A percentile compares a stretch with the other conserved stretches of the same genome.
These are phyloP conservation scores for Inosperma sp. DNA, from an alignment of 768 basidiomycete species.

Conservation along the genomic window DNA sequence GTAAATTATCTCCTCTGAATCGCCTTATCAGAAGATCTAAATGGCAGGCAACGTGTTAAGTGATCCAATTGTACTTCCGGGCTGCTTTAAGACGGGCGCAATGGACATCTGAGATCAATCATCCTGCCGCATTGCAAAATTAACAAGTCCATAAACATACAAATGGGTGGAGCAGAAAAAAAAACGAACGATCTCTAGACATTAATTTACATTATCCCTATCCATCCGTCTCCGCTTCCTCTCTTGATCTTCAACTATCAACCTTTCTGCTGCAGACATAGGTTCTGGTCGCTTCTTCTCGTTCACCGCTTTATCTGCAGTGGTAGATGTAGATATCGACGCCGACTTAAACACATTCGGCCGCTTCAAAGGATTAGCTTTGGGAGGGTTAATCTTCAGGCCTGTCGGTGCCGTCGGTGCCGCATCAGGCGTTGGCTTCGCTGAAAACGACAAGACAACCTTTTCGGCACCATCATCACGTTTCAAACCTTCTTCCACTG, in stretches of 20 bases:
- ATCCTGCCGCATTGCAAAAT: not conserved
- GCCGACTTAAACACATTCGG: constrained; percentile 69
- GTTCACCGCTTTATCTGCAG: constrained; percentile 34
- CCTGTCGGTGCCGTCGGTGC: constrained; percentile 36
- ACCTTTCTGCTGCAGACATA: constrained; percentile 77
- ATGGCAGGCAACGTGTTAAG: not conserved
- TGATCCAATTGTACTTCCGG: not conserved
- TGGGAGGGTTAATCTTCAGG: constrained; percentile 65
- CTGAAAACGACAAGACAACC: constrained; percentile 67
- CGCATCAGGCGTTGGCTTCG: constrained; percentile 44
- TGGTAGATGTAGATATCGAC: constrained; percentile 27
- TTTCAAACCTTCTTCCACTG: constrained; percentile 54
- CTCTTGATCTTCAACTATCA: constrained; percentile 90
- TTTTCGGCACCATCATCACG: constrained; percentile 70
- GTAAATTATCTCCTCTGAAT: too few species aligned
- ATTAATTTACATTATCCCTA: constrained; percentile 33
- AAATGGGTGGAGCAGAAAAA: not conserved
- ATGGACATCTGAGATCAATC: not conserved
- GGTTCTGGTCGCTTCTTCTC: constrained; percentile 61
- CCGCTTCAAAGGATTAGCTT: constrained; percentile 66
- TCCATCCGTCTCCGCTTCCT: constrained; percentile 81
- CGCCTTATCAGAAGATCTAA: not conserved
- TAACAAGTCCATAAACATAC: not conserved
- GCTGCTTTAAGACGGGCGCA: constrained; percentile 2
- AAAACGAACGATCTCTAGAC: not conserved